Conservation (phyloP, 305 asterid genomes). For the Fraxinus floribunda region DNA sequence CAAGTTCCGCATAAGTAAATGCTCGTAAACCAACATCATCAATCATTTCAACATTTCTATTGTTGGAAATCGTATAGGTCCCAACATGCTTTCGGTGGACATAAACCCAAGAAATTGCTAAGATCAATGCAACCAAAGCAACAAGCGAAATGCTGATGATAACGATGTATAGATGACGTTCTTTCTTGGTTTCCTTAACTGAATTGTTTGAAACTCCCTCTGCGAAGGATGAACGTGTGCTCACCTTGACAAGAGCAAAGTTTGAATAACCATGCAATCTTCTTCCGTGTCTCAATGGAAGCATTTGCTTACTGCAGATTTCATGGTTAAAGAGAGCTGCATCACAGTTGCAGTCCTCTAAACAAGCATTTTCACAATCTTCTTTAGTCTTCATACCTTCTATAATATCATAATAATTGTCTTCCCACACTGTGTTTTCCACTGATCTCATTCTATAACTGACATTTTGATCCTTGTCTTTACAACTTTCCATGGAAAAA, state of each 20-base stretch:
- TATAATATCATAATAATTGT: constrained; percentile 13
- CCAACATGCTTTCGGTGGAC: constrained; percentile 3
- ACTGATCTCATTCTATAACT: constrained; percentile 13
- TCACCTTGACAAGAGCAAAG: constrained; percentile 30
- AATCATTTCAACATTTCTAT: neutral
- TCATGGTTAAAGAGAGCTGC: constrained; percentile 25
- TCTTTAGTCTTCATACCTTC: neutral
- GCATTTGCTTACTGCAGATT: constrained; percentile 37
- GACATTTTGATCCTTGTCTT: neutral
- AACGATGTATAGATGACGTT: neutral
- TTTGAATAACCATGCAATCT: neutral
- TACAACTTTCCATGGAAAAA: constrained; percentile 10
- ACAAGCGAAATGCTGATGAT: constrained; percentile 28
- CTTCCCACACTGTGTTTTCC: constrained; percentile 26
- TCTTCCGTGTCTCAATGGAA: constrained; percentile 43
- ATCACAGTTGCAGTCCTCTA: constrained; percentile 50
- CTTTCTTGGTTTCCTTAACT: neutral
- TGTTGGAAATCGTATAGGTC: constrained; percentile 22
- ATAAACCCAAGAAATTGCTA: constrained; percentile 23
- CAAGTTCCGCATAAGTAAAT: neutral
- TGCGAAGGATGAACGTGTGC: neutral
- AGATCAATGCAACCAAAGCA: constrained; percentile 17
- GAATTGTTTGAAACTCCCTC: neutral
- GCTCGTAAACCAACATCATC: neutral
- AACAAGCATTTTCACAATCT: constrained; percentile 36